phyloP scores from a whole-genome alignment of 352 stramenopile species.

The Plasmopara viticola region DNA sequence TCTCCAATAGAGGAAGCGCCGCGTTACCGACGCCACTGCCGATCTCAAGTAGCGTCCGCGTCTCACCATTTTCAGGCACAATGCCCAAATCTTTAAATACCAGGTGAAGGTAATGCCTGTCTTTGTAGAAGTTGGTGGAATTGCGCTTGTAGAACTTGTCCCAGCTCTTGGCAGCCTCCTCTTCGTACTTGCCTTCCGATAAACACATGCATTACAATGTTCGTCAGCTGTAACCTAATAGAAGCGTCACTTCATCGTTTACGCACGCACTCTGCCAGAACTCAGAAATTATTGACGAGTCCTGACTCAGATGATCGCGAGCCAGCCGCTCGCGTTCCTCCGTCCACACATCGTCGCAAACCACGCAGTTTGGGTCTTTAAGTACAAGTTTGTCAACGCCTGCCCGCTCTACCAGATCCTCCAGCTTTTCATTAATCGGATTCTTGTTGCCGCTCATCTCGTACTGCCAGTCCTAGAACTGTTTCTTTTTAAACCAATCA shows the following conservation, averaged over 20 bases:
- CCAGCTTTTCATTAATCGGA: conserved; percentile 64
- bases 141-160: conserved; percentile 93
- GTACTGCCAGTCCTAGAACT: conserved; percentile 8
- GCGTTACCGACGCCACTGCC: conserved; percentile 94
- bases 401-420: conserved; percentile 71
- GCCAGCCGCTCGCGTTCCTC: conserved; percentile 69
- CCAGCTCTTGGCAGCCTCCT: conserved; percentile 85
- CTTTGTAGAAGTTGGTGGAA: conserved; percentile 93
- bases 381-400: conserved; percentile 62
- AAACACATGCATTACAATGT: conserved; percentile 3
- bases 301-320: conserved; percentile 54
- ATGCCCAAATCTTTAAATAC: conserved; percentile 85
- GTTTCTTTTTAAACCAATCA: conserved; percentile 1
- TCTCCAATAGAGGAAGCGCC: conserved; percentile 90
- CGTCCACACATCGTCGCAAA: conserved; percentile 82
- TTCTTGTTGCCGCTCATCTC: conserved; percentile 46
- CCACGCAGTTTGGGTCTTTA: conserved; percentile 50
- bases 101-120: conserved; percentile 91
- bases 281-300: conserved; percentile 68
- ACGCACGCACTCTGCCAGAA: conserved; percentile 66
- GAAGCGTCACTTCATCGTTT: background rate
- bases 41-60: conserved; percentile 87
- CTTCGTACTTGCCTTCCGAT: conserved; percentile 65
- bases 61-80: conserved; percentile 35
- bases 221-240: background rate